A percentile compares a stretch with the other conserved stretches of the same genome.
phyloP scores from a whole-genome alignment of 2,329 filamentous ascomycete species.

The Pseudocercospora crystallina region DNA sequence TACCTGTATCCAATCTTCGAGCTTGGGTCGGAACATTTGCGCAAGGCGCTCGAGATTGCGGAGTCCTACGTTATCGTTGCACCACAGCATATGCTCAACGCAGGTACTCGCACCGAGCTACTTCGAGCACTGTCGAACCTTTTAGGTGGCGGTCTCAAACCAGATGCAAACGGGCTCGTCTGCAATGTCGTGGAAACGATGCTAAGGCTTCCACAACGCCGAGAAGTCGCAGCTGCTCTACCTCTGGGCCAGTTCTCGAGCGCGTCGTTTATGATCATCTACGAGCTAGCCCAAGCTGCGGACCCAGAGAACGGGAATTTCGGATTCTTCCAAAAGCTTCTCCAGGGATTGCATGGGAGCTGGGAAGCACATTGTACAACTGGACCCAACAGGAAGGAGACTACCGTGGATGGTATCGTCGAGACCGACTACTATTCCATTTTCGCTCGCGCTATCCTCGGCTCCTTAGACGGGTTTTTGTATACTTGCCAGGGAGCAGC shows the following conservation, averaged over 20 bases:
- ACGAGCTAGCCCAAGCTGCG: constrained; percentile 13
- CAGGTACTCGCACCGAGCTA: constrained; percentile 40
- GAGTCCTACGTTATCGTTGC: constrained; percentile 51
- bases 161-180: constrained; percentile 49
- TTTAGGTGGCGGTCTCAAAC: constrained; percentile 44
- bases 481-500: constrained; percentile 47
- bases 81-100: constrained; percentile 47
- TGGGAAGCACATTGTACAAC: constrained; percentile 75
- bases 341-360: constrained; percentile 44
- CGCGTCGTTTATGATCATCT: constrained; percentile 17
- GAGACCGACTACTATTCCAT: constrained; percentile 85
- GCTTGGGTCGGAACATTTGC: constrained; percentile 50
- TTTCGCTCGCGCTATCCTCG: constrained; percentile 73
- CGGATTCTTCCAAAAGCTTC: constrained; percentile 56
- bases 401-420: constrained; percentile 70
- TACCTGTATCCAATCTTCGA: constrained; percentile 50
- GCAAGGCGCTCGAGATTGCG: constrained; percentile 50
- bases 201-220: constrained; percentile 45
- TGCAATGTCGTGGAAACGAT: constrained; percentile 48
- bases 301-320: constrained; percentile 34
- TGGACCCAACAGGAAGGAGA: constrained; percentile 71
- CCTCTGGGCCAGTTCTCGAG: constrained; percentile 17
- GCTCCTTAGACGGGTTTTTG: constrained; percentile 68
- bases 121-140: constrained; percentile 44
- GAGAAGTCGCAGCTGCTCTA: constrained; percentile 24